phyloP scores from a whole-genome alignment of 345 rosid species.

The Brassica nigra region DNA sequence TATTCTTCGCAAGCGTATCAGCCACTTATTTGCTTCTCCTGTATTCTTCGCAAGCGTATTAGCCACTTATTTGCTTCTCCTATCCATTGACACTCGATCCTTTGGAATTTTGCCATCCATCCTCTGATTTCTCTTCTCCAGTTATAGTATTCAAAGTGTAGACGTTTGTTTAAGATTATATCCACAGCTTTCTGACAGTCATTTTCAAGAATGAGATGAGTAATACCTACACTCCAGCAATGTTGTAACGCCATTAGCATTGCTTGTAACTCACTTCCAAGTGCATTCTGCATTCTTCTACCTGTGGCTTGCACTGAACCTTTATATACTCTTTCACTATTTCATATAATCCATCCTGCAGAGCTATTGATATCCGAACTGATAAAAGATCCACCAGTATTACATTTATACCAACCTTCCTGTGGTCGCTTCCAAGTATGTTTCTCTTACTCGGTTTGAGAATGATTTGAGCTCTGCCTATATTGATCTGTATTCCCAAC shows the following conservation, averaged over 20 bases:
- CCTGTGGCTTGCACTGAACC: neutral
- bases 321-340: neutral
- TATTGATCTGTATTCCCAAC: no score
- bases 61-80: no score
- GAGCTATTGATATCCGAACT: neutral
- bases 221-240: neutral
- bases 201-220: neutral
- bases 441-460: no score
- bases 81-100: no score
- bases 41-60: no score
- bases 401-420: no score
- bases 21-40: no score
- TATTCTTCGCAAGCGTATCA: no score
- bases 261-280: neutral
- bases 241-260: neutral
- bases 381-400: no score
- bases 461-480: no score
- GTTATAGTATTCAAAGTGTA: neutral
- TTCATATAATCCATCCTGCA: neutral
- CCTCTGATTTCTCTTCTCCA: neutral
- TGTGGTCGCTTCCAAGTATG: no score
- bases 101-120: neutral
- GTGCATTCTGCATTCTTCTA: neutral
- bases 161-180: neutral
- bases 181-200: neutral